Base-by-base conservation (phyloP, 176 grass and related monocot species). In the Zea luxurians region DNA sequence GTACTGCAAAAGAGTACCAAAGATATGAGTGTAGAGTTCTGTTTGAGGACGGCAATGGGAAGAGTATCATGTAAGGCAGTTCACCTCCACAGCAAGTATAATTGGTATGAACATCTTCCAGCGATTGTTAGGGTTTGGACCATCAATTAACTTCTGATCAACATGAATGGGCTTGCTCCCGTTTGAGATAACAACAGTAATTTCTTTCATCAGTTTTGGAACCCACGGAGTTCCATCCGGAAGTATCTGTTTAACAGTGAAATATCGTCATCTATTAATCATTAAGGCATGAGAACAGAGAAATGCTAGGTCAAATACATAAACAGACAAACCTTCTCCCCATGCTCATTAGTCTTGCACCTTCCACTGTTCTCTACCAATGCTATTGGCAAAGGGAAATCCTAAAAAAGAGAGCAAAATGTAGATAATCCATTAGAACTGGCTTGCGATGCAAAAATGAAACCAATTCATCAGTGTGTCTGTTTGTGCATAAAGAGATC, bases 291-390 rank as follows among this genome's bases (percentile, higher is more conserved):
- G 18, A 72, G 52, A 34, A 74, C 4, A 64, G 13, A 63, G 10
- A 45, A 76, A 76, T 81, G 47, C 66, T 70, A 57, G 58, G 52
- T 43, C 1, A 72, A 70, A 81, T 67, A 55, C 18, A 59, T 42
- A n/a, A 88, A 58, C n/a, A 62, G 65, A 70, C 81, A 86, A 74
- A 95, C 92, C 92, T 98, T 98, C 71, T 92, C 92, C 6, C 86
- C 96, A 50, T 83, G 81, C 53, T 90, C 96, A 78, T 90, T 94
- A 70, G 89, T 83, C 58, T 92, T 99, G 96, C 92, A 99, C 86
- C 90, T 92, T 83, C 96, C 90, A 53, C 90, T 95, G 80, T 99
- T 95, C 86, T 99, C 90, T n/a, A 94, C 90, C 71, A 99, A 84
- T 66, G 87, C 88, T 74, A 95, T 72, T 62, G 92, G 92, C 77